Evolutionary conservation across 164 flowering plant species (phyloP), one percentile per base, ranked within the genome.

Genomic region (Magnolia officinalis): DNA sequence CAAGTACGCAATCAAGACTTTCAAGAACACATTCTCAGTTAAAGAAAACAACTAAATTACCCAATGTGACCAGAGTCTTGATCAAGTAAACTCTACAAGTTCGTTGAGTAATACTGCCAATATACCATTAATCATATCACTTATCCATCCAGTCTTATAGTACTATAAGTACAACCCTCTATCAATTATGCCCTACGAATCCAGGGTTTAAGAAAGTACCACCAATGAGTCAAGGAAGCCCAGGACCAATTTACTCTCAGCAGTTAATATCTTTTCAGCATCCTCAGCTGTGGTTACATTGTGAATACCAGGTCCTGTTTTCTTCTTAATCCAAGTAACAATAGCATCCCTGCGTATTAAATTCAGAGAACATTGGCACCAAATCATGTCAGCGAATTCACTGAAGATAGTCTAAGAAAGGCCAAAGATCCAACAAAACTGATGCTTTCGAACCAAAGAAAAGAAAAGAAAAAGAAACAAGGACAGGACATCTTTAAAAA

Each of bases 281-380:
- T 92, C 95, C 68, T 93, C 90, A 68, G 78, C 69, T 9, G 95
- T 85, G 51, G 97, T 89, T 55, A 93, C 73, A 76, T 92, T 95
- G 76, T 76, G 68, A 19, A 90, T 69, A 67, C 91, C 96, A 80
- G 98, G 98, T 77, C 98, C 98, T 1, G 81, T 89, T 87, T 93
- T 93, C 92, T 93, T 95, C 89, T 84, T 95, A 20, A 95, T 84
- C 98, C 98, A 95, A 51, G 96, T 86, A 72, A 95, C 93, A 70
- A 95, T 92, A 67, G 85, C 93, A 65, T 93, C 97, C 78, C 98
- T 95, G 84, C 65, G 52, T n/a, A 72, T 71, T 51, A 26, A 26
- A 26, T 26, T 20, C 23, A 65, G 24, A 10, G 14, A 65, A 24
- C 7, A 65, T 20, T 24, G 24, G 19, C 26, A 21, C 4, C 68